These are phyloP conservation scores for Candida khao-thaluensis DNA, from an alignment of 805 yeast species.

Conservation along the genomic window DNA sequence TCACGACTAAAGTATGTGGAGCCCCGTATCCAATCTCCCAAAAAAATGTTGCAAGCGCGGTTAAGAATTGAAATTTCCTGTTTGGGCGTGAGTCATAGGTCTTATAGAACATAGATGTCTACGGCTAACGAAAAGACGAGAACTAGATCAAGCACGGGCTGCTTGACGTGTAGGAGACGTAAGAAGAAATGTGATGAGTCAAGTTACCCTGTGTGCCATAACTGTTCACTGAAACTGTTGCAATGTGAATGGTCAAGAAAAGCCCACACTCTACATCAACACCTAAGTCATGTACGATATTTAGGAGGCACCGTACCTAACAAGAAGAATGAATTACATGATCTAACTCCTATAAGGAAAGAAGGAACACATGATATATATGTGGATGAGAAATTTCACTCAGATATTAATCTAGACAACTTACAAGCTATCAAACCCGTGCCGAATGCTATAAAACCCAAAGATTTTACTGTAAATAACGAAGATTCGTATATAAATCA, in stretches of 20 bases:
- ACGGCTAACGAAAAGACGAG: conserved; percentile 14
- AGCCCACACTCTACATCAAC: conserved; percentile 22
- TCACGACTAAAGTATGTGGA: no score
- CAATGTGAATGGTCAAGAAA: conserved; percentile 29
- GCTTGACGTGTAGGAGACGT: conserved; percentile 29
- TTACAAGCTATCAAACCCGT: no score
- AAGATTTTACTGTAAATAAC: not conserved
- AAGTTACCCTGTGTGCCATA: conserved; percentile 30
- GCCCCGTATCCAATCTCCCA: no score
- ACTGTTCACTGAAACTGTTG: conserved; percentile 22
- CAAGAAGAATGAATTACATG: no score
- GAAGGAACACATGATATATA: no score
- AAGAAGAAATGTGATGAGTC: conserved; percentile 33
- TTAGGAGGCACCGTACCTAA: no score
- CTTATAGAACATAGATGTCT: no score
- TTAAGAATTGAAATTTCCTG: conserved; percentile 24
- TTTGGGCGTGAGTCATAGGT: conserved; percentile 25
- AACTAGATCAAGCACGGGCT: conserved; percentile 28
- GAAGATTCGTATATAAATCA: conserved; percentile 5
- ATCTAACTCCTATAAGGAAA: no score
- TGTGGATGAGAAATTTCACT: no score
- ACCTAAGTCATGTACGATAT: conserved; percentile 24
- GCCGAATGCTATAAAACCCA: not conserved
- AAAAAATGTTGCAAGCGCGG: conserved; percentile 31
- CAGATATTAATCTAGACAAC: no score